These are phyloP conservation scores for Crithidia bombi DNA, from an alignment of 208 protist genomes.

Conservation along the genomic window DNA sequence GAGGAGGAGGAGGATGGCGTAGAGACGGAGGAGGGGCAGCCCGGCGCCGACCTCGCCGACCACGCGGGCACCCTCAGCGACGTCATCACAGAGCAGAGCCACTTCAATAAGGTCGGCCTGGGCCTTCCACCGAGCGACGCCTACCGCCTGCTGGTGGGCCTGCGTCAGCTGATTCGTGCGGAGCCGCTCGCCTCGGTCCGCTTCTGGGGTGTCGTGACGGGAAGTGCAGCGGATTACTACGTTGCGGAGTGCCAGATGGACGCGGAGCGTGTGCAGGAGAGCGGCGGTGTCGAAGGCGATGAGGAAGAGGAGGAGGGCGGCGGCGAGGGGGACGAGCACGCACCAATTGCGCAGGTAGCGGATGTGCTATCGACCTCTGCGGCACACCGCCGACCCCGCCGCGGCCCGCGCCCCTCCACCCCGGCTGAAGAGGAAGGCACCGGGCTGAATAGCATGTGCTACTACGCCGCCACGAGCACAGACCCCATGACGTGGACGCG, in stretches of 20 bases:
- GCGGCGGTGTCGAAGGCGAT: constrained; percentile 21
- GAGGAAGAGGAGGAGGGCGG: constrained; percentile 71
- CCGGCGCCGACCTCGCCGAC: constrained; percentile 49
- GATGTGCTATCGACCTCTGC: constrained; percentile 66
- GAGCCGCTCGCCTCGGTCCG: constrained; percentile 85
- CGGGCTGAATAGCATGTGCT: constrained; percentile 89
- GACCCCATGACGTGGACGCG: constrained; percentile 86
- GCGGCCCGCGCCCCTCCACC: constrained; percentile 43
- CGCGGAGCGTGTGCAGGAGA: constrained; percentile 50
- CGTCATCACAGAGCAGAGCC: constrained; percentile 78
- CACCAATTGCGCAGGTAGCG: constrained; percentile 64
- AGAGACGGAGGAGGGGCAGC: constrained; percentile 27
- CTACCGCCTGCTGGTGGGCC: constrained; percentile 85
- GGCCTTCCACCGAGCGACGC: constrained; percentile 81
- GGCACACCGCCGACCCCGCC: constrained; percentile 38
- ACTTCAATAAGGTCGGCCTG: constrained; percentile 84
- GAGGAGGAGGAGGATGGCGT: constrained; percentile 51
- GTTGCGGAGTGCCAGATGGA: constrained; percentile 89
- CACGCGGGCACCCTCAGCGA: constrained; percentile 78
- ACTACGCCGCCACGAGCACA: constrained; percentile 82
- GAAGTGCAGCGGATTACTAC: constrained; percentile 85
- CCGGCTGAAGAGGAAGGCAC: constrained; percentile 65
- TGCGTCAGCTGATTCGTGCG: constrained; percentile 82
- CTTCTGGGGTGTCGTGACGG: constrained; percentile 91
- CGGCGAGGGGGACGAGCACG: constrained; percentile 69